phyloP scores from a whole-genome alignment of 495 filamentous ascomycete species.

The Aspergillus sparsus region DNA sequence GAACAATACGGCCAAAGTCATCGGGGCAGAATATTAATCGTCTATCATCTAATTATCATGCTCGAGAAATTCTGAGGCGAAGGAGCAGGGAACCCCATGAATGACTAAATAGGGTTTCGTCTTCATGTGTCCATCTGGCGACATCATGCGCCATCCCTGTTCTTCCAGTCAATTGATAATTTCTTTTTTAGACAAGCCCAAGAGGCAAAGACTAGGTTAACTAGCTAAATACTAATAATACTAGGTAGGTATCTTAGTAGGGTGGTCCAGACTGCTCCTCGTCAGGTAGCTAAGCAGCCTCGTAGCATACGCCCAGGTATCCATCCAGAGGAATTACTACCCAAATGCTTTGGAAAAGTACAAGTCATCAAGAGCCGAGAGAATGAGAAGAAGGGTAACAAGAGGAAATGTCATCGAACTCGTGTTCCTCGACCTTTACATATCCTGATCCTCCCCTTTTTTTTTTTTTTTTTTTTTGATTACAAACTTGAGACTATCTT shows the following conservation, averaged over 20 bases:
- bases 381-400: neutral
- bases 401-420: neutral
- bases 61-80: neutral
- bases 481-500: neutral
- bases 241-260: no score
- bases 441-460: neutral
- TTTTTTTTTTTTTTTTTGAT: neutral
- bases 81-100: no score
- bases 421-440: neutral
- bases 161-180: neutral
- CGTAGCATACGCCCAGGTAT: neutral
- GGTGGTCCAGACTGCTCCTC: neutral
- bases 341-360: conserved; percentile 4
- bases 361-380: conserved; percentile 9
- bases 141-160: conserved; percentile 18
- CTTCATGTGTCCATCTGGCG: conserved; percentile 15
- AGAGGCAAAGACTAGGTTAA: neutral
- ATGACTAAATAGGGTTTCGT: neutral
- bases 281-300: conserved; percentile 13
- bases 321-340: conserved; percentile 4
- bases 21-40: neutral
- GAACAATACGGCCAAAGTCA: conserved; percentile 13
- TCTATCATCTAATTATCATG: neutral
- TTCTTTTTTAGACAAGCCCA: neutral
- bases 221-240: no score